Conservation (phyloP, 1,139 yeast species). For the Yamadazyma spencermartinsiae region DNA sequence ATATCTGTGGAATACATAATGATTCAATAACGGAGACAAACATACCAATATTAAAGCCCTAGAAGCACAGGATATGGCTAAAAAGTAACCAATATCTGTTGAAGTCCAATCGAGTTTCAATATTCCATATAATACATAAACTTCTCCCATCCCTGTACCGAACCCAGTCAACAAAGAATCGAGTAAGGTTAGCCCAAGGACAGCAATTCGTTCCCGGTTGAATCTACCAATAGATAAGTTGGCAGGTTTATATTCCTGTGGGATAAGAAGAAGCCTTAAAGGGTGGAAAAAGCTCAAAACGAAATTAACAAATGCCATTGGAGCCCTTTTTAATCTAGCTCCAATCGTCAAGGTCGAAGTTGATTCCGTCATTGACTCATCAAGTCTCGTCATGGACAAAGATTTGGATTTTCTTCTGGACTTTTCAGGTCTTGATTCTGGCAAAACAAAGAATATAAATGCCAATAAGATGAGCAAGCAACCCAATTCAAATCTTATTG, state of each 20-base stretch:
- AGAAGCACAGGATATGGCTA: constrained; percentile 53
- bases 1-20: constrained; percentile 25
- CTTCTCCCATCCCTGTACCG: constrained; percentile 39
- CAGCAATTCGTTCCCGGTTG: constrained; percentile 27
- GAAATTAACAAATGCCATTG: neutral
- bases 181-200: constrained; percentile 40
- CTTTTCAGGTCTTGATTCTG: constrained; percentile 57
- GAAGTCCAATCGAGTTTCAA: constrained; percentile 60
- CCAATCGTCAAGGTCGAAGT: neutral
- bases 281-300: constrained; percentile 42
- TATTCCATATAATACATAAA: constrained; percentile 53
- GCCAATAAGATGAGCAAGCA: constrained; percentile 24
- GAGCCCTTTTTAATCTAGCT: neutral
- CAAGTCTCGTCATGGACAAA: constrained; percentile 14
- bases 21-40: constrained; percentile 33
- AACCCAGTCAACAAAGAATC: constrained; percentile 44
- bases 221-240: constrained; percentile 13
- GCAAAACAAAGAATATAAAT: constrained; percentile 40
- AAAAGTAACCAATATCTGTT: constrained; percentile 54
- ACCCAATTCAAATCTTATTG: constrained; percentile 30
- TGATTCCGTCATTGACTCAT: constrained; percentile 1
- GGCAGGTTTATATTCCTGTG: constrained; percentile 29
- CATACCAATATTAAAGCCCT: constrained; percentile 32
- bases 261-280: constrained; percentile 36
- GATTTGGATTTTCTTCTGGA: constrained; percentile 51